phyloP scores from a whole-genome alignment of 2,329 filamentous ascomycete species.

The Grosmannia huntii region DNA sequence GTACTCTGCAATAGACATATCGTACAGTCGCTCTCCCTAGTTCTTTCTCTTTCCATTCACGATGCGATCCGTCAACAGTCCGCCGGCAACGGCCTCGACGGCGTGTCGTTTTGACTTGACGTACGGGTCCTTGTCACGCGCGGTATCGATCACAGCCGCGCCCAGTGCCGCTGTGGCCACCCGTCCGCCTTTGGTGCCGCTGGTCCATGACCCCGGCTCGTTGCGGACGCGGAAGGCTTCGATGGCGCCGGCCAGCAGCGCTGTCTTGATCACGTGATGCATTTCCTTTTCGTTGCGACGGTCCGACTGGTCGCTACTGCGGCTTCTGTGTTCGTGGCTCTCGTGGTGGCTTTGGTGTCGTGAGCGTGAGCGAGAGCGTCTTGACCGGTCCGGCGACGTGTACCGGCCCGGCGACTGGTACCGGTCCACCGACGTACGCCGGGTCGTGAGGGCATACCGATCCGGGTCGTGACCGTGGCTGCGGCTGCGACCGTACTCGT shows the following conservation, averaged over 20 bases:
- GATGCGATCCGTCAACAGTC: conserved; percentile 12
- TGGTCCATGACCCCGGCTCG: conserved; percentile 9
- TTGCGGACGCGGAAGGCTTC: conserved; percentile 12
- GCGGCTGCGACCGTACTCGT: neutral
- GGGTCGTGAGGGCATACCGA: neutral
- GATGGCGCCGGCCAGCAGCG: conserved; percentile 10
- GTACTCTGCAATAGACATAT: neutral
- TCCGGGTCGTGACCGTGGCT: neutral
- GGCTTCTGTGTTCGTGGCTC: neutral
- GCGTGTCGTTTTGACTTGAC: conserved; percentile 13
- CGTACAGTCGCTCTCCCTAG: neutral
- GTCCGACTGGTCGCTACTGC: neutral
- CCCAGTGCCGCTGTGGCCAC: conserved; percentile 13
- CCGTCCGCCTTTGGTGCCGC: conserved; percentile 8
- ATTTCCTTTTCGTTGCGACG: conserved; percentile 1
- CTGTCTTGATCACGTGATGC: conserved; percentile 8
- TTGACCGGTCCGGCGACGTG: neutral
- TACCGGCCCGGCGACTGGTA: neutral
- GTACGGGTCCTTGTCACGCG: conserved; percentile 3
- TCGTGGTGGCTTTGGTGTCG: too few relatives aligned
- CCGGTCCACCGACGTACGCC: too few relatives aligned
- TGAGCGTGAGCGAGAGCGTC: too few relatives aligned
- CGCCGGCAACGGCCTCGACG: conserved; percentile 12
- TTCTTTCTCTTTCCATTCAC: conserved; percentile 12
- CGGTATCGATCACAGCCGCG: conserved; percentile 11